Percentiles rank a stretch among this genome's conserved stretches.
phyloP scores from a whole-genome alignment of 768 basidiomycete genomes.

The Mycena sanguinolenta region DNA sequence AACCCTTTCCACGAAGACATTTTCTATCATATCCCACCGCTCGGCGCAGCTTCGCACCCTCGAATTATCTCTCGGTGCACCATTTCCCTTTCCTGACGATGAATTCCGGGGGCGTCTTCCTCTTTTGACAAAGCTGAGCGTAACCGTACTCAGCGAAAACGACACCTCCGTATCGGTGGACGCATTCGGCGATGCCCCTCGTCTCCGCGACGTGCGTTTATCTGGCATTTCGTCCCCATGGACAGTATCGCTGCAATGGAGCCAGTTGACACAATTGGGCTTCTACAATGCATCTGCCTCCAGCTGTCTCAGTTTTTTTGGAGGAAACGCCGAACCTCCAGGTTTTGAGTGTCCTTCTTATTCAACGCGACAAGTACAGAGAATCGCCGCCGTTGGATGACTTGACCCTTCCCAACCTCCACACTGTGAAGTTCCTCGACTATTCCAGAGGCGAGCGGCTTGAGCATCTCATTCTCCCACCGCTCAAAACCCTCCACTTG shows the following conservation, averaged over 20 bases:
- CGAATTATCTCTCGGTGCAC: neutral
- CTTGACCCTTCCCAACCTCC: constrained; percentile 9
- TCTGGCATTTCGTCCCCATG: neutral
- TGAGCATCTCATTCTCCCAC: constrained; percentile 13
- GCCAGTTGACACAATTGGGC: constrained; percentile 17
- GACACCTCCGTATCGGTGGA: neutral
- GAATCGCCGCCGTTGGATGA: neutral
- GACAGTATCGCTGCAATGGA: constrained; percentile 24
- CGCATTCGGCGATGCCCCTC: constrained; percentile 16
- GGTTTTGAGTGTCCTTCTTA: neutral
- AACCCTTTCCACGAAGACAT: neutral
- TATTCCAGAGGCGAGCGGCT: neutral
- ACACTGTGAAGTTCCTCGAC: neutral
- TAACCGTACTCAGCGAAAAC: neutral
- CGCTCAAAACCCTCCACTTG: neutral
- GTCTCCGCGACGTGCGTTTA: no score
- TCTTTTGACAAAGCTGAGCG: neutral
- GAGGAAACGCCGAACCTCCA: constrained; percentile 10
- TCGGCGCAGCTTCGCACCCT: neutral
- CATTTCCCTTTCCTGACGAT: neutral
- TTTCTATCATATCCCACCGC: neutral
- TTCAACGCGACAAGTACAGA: no score
- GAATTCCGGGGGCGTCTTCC: neutral
- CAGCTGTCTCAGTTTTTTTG: constrained; percentile 4
- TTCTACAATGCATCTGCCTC: neutral